Conservation (phyloP, 2,329 filamentous ascomycete genomes). For the Aspergillus cejpii region DNA sequence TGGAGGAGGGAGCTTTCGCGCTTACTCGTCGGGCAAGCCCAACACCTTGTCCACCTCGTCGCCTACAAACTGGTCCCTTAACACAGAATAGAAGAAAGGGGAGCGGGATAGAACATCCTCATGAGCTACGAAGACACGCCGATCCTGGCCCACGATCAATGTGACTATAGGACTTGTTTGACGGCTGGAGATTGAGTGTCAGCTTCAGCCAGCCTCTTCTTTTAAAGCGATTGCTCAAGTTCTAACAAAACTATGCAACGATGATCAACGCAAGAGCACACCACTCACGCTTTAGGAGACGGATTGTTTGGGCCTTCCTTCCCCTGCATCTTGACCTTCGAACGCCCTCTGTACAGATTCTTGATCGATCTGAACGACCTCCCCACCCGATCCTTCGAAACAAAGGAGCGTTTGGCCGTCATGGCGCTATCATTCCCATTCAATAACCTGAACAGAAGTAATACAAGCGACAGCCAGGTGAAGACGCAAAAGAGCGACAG, state of each 20-base stretch:
- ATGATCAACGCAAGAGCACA: neutral
- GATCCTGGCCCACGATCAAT: slow-evolving; percentile 73
- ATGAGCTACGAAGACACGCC: slow-evolving; percentile 88
- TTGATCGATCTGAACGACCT: slow-evolving; percentile 74
- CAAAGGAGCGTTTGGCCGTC: slow-evolving; percentile 93
- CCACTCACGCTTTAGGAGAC: slow-evolving; percentile 45
- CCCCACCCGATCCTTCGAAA: slow-evolving; percentile 76
- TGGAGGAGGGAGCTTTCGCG: neutral
- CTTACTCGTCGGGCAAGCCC: slow-evolving; percentile 61
- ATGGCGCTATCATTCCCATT: slow-evolving; percentile 36
- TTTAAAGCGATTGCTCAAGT: neutral
- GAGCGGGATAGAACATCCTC: slow-evolving; percentile 84
- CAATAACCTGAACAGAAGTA: slow-evolving; percentile 25
- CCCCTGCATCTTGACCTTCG: slow-evolving; percentile 82
- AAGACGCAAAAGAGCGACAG: slow-evolving; percentile 34
- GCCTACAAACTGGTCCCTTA: slow-evolving; percentile 67
- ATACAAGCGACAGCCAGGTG: slow-evolving; percentile 47
- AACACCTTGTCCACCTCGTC: slow-evolving; percentile 66
- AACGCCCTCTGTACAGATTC: slow-evolving; percentile 69
- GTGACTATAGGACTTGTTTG: slow-evolving; percentile 73
- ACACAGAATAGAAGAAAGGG: slow-evolving; percentile 70
- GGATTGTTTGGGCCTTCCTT: slow-evolving; percentile 52
- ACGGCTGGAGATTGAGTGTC: slow-evolving; percentile 29
- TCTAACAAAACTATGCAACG: slow-evolving; percentile 1
- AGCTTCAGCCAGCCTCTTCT: slow-evolving; percentile 6